phyloP scores from a whole-genome alignment of 2,329 filamentous ascomycete species.

The Macroventuria anomochaeta region DNA sequence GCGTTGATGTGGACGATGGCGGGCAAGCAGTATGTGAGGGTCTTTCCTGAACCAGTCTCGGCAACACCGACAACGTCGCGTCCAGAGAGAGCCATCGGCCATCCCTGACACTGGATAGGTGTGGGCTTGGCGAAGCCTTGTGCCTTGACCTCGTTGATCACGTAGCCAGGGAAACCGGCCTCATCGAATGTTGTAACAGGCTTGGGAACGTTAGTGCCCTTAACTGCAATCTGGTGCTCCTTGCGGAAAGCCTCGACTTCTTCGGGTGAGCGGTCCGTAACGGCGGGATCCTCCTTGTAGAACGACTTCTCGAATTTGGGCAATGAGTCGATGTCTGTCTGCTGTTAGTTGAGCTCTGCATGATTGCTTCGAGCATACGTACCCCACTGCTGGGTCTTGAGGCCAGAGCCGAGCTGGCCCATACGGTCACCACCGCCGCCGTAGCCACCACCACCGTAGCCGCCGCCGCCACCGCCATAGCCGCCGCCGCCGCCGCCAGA shows the following conservation, averaged over 20 bases:
- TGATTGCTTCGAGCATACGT: constrained; percentile 51
- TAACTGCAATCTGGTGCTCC: constrained; percentile 82
- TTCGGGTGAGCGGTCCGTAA: constrained; percentile 72
- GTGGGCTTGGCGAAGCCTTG: constrained; percentile 95
- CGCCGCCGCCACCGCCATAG: constrained; percentile 51
- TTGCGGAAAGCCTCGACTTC: constrained; percentile 90
- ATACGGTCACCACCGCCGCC: constrained; percentile 82
- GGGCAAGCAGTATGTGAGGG: constrained; percentile 95
- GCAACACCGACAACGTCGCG: constrained; percentile 99
- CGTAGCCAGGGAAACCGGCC: constrained; percentile 94
- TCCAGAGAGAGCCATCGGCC: constrained; percentile 98
- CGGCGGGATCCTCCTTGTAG: constrained; percentile 92
- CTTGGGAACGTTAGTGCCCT: constrained; percentile 82
- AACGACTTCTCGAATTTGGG: constrained; percentile 99
- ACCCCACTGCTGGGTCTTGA: constrained; percentile 92
- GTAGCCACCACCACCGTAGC: constrained; percentile 65
- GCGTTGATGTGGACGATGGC: constrained; percentile 99
- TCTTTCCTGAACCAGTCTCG: constrained; percentile 99
- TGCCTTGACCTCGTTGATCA: constrained; percentile 98
- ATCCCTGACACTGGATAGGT: constrained; percentile 96
- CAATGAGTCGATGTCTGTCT: constrained; percentile 73
- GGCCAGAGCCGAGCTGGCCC: constrained; percentile 83
- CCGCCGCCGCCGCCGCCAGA: constrained; percentile 20
- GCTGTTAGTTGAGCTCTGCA: constrained; percentile 29
- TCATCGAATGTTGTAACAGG: constrained; percentile 98